Conservation (phyloP, 352 stramenopile genomes). For the Peronospora belbahrii region DNA sequence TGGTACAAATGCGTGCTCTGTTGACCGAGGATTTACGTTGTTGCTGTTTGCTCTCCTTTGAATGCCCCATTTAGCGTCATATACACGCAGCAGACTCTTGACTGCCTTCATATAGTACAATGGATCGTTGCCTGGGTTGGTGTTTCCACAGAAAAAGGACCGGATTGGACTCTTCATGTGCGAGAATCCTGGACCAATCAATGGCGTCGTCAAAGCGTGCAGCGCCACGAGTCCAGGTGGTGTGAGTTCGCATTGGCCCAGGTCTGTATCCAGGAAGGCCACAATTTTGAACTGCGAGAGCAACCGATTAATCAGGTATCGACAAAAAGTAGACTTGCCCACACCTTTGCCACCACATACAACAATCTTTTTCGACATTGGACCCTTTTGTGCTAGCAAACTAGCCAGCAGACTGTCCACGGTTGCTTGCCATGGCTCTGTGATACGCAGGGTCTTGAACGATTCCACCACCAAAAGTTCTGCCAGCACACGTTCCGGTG, state of each 20-base stretch:
- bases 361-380: slow-evolving; percentile 53
- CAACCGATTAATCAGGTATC: slow-evolving; percentile 90
- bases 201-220: slow-evolving; percentile 76
- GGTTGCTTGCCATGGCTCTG: slow-evolving; percentile 42
- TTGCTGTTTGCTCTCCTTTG: neutral
- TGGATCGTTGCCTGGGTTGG: slow-evolving; percentile 68
- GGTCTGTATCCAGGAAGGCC: slow-evolving; percentile 92
- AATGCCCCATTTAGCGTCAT: slow-evolving; percentile 46
- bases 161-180: slow-evolving; percentile 81
- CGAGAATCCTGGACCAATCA: slow-evolving; percentile 88
- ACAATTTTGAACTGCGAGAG: slow-evolving; percentile 67
- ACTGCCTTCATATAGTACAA: slow-evolving; percentile 70
- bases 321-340: slow-evolving; percentile 93
- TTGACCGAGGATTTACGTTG: slow-evolving; percentile 5
- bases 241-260: slow-evolving; percentile 92
- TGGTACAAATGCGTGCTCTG: slow-evolving; percentile 40
- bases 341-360: slow-evolving; percentile 93
- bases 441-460: slow-evolving; percentile 58
- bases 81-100: slow-evolving; percentile 58
- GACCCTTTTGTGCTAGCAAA: slow-evolving; percentile 14
- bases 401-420: slow-evolving; percentile 38
- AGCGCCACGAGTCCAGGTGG: slow-evolving; percentile 90
- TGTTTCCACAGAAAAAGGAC: slow-evolving; percentile 67
- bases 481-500: slow-evolving; percentile 33
- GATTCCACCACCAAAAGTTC: slow-evolving; percentile 53